Base-by-base conservation (phyloP, 805 yeast genomes). In the Cyberlindnera veronae region DNA sequence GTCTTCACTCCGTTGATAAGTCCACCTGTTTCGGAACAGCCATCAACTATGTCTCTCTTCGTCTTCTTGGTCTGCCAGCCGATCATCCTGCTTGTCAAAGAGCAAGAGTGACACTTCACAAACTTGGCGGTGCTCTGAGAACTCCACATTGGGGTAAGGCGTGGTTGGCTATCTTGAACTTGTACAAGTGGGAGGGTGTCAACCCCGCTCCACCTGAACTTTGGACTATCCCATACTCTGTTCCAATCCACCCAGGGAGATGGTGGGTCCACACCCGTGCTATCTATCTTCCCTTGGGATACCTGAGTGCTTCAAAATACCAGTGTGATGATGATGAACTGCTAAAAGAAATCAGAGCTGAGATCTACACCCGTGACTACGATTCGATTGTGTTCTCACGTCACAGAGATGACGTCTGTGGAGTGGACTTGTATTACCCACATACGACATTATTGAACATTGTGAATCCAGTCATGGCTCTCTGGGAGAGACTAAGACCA, bases 211-310 rank as follows among this genome's bases (percentile, higher is more conserved):
- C 99, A 3, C 91, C 97, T 2, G 99, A 93, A 57, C 64, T 89
- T 35, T 93, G 96, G 93, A 62, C 83, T 43, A 62, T 91, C 30
- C 99, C 99, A 2, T 85, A 88, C 46, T 57, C 70, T 35, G 54
- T 83, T 2, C 95, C 96, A 0, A 69, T 89, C 29, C 98, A 93
- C 57, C 99, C 99, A 1, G 95, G 90, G 26, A 76, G 86, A 57
- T 93, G 98, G 99, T 93, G 99, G 99, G 96, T 91, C 17, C 99
- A 93, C 57, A 90, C 97, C 0, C 71, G 99, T 41, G 95, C 93
- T 1, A 86, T 93, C 17, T 93, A 90, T 54, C 61, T 85, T 24
- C 90, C 98, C 0, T 66, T 91, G 53, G 91, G 96, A 14, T 93
- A 91, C 59, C 59, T 93, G 8, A 77, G 84, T 12, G 67, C 85